These are phyloP conservation scores for Coleophoma eucalyptorum DNA, from an alignment of 2,329 filamentous ascomycete species.

Conservation along the genomic window DNA sequence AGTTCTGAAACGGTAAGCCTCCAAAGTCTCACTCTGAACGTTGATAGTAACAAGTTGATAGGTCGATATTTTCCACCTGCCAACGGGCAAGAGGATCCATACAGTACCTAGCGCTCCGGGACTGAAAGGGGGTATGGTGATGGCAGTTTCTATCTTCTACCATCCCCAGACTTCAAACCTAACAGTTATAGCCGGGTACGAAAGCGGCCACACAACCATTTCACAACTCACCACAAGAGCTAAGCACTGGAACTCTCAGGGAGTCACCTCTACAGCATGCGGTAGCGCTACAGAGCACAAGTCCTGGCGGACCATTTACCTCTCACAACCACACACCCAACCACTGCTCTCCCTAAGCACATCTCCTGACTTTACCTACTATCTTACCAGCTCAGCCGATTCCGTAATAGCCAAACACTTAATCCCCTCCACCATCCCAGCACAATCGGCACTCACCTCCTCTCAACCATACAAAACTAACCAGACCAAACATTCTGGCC, in stretches of 20 bases:
- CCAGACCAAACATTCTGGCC: slow-evolving; percentile 85
- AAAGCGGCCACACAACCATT: slow-evolving; percentile 74
- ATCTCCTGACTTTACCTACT: slow-evolving; percentile 46
- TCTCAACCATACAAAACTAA: slow-evolving; percentile 45
- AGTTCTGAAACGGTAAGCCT: slow-evolving; percentile 62
- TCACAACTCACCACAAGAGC: slow-evolving; percentile 31
- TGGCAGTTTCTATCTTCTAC: slow-evolving; percentile 68
- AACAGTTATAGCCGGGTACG: slow-evolving; percentile 73
- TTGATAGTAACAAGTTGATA: slow-evolving; percentile 3
- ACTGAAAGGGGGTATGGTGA: slow-evolving; percentile 73
- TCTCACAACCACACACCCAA: slow-evolving; percentile 67
- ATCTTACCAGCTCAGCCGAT: slow-evolving; percentile 81
- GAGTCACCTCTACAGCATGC: neutral
- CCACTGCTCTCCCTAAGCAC: slow-evolving; percentile 73
- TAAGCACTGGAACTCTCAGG: neutral
- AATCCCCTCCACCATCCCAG: slow-evolving; percentile 37
- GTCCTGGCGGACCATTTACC: slow-evolving; percentile 56
- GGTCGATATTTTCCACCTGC: slow-evolving; percentile 83
- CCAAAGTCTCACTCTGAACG: slow-evolving; percentile 4
- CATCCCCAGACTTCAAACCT: slow-evolving; percentile 38
- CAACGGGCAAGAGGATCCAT: slow-evolving; percentile 66
- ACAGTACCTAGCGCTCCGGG: slow-evolving; percentile 42
- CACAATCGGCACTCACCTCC: neutral
- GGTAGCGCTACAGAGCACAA: slow-evolving; percentile 33
- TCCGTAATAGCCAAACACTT: slow-evolving; percentile 74